Conservation (phyloP, 305 asterid species). For the Solanum chacoense region DNA sequence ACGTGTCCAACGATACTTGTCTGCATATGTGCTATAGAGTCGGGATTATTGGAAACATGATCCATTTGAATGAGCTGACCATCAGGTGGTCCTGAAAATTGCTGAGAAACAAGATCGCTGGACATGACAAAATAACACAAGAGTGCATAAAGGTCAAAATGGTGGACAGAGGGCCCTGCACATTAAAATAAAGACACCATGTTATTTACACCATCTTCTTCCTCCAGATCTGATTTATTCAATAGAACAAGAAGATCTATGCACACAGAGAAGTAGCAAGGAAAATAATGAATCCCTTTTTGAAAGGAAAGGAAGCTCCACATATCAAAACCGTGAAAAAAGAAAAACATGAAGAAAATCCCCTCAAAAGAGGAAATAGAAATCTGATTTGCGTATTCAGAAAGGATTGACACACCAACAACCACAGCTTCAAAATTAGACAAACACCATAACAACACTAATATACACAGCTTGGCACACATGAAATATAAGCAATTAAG, state of each 20-base stretch:
- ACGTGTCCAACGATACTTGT: constrained; percentile 8
- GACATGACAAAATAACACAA: constrained; percentile 18
- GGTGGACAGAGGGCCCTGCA: background rate
- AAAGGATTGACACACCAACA: background rate
- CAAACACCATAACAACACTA: background rate
- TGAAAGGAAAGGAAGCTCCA: background rate
- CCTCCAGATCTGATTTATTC: background rate
- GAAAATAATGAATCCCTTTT: background rate
- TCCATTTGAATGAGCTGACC: constrained; percentile 31
- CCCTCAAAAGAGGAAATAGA: background rate
- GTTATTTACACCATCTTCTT: background rate
- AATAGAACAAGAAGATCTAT: background rate
- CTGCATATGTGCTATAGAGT: constrained; percentile 13
- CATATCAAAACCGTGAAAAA: background rate
- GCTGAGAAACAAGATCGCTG: constrained; percentile 27
- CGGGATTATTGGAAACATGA: constrained; percentile 9
- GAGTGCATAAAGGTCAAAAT: background rate
- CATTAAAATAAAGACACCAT: background rate
- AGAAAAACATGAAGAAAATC: background rate
- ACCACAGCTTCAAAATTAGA: background rate
- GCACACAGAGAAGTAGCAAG: background rate
- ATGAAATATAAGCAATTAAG: background rate
- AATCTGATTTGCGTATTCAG: background rate
- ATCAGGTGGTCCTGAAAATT: constrained; percentile 18
- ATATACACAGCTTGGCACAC: background rate